These are phyloP conservation scores for Musa beccarii DNA, from an alignment of 176 grass and related monocot genomes.

Conservation along the genomic window DNA sequence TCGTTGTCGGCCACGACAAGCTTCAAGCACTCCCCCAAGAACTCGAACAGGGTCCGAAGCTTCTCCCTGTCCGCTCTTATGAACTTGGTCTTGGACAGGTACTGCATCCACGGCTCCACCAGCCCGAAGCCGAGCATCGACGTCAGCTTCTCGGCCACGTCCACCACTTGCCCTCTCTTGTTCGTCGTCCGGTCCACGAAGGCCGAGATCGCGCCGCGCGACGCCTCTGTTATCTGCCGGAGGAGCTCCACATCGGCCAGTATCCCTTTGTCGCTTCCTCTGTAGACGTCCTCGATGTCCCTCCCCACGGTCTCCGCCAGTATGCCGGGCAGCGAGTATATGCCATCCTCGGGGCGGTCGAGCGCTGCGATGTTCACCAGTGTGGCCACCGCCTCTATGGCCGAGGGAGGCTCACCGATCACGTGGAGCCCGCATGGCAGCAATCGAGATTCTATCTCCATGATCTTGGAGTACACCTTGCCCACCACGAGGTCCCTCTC, in stretches of 20 bases:
- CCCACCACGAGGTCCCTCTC: slow-evolving; percentile 82
- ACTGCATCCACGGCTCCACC: slow-evolving; percentile 82
- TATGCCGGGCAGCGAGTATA: slow-evolving; percentile 61
- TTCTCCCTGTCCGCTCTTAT: slow-evolving; percentile 80
- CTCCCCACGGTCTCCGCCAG: slow-evolving; percentile 73
- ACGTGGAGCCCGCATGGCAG: slow-evolving; percentile 93
- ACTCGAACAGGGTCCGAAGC: slow-evolving; percentile 63
- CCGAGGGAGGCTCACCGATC: slow-evolving; percentile 87
- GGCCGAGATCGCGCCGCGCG: slow-evolving; percentile 58
- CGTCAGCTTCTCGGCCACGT: slow-evolving; percentile 65
- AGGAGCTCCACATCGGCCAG: slow-evolving; percentile 94
- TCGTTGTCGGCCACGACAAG: slow-evolving; percentile 83
- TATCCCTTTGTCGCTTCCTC: slow-evolving; percentile 81
- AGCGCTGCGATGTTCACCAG: slow-evolving; percentile 92
- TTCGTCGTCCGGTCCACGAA: slow-evolving; percentile 85
- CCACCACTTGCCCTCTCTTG: slow-evolving; percentile 76
- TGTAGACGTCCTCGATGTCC: slow-evolving; percentile 87
- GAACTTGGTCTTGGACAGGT: slow-evolving; percentile 81
- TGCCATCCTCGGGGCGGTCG: slow-evolving; percentile 75
- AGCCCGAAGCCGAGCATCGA: slow-evolving; percentile 65
- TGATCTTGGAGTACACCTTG: slow-evolving; percentile 93
- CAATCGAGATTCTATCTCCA: slow-evolving; percentile 93
- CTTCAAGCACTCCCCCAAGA: slow-evolving; percentile 81
- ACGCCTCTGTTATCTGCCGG: slow-evolving; percentile 75
- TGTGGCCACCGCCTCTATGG: slow-evolving; percentile 91